These are phyloP conservation scores for Collybia sordida DNA, from an alignment of 768 basidiomycete genomes.

Conservation along the genomic window DNA sequence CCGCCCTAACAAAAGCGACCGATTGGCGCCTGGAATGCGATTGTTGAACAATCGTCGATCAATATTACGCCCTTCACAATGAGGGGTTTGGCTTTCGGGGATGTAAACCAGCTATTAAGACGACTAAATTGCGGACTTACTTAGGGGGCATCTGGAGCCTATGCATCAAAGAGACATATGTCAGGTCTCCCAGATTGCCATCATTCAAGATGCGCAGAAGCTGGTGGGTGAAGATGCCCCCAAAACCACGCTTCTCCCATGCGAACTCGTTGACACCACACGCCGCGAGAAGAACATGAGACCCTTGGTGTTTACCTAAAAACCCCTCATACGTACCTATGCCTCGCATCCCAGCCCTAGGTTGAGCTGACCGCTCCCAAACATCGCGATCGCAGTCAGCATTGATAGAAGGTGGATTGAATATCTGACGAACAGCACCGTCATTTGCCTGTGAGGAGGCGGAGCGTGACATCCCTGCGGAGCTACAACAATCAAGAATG, in stretches of 20 bases:
- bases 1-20: too few species aligned
- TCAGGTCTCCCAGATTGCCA: neutral
- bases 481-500: slow-evolving; percentile 10
- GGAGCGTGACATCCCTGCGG: neutral
- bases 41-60: too few species aligned
- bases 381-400: neutral
- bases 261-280: slow-evolving; percentile 4
- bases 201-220: neutral
- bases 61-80: slow-evolving; percentile 3
- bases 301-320: neutral
- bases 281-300: slow-evolving; percentile 12
- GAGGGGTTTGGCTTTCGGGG: slow-evolving; percentile 2
- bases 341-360: neutral
- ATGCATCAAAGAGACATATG: slow-evolving; percentile 4
- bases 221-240: slow-evolving; percentile 2
- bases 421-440: too few species aligned
- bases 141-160: neutral
- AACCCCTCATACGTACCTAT: neutral
- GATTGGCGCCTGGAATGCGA: neutral
- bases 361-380: neutral
- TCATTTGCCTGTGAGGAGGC: too few species aligned
- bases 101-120: neutral
- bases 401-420: neutral
- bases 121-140: neutral
- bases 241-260: neutral